A percentile compares a stretch with the other conserved stretches of the same genome.
phyloP scores from a whole-genome alignment of 768 basidiomycete species.

The Amanita brunnescens region DNA sequence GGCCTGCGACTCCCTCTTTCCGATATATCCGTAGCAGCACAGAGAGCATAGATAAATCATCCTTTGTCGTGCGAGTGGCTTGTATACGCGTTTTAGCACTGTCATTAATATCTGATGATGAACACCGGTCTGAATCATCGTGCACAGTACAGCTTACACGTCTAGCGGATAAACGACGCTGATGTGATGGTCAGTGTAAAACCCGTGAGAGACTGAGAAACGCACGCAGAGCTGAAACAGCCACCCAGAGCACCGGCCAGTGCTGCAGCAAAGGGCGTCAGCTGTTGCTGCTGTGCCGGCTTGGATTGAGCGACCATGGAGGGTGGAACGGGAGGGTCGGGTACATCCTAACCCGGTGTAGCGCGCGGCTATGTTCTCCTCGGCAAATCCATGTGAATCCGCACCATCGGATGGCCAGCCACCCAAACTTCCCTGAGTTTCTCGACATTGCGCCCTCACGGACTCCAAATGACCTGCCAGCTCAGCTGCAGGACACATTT shows the following conservation, averaged over 20 bases:
- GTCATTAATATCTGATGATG: conserved; percentile 4
- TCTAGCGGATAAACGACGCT: conserved; percentile 94
- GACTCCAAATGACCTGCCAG: conserved; percentile 9
- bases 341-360: neutral
- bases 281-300: conserved; percentile 51
- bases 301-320: conserved; percentile 45
- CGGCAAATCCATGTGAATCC: neutral
- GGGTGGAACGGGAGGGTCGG: conserved; percentile 9
- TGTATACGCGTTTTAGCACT: conserved; percentile 96
- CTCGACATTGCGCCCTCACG: conserved; percentile 27
- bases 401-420: neutral
- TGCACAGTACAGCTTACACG: conserved; percentile 47
- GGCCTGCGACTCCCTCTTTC: conserved; percentile 74
- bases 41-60: conserved; percentile 48
- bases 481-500: conserved; percentile 14
- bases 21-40: conserved; percentile 65
- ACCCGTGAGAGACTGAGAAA: conserved; percentile 14
- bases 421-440: conserved; percentile 33
- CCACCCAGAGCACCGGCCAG: conserved; percentile 90
- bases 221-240: conserved; percentile 89
- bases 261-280: conserved; percentile 85
- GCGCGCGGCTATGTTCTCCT: neutral
- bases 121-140: conserved; percentile 1
- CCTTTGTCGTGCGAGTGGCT: conserved; percentile 42
- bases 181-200: conserved; percentile 6